phyloP scores from a whole-genome alignment of 768 basidiomycete species.

The Butyriboletus loyo region DNA sequence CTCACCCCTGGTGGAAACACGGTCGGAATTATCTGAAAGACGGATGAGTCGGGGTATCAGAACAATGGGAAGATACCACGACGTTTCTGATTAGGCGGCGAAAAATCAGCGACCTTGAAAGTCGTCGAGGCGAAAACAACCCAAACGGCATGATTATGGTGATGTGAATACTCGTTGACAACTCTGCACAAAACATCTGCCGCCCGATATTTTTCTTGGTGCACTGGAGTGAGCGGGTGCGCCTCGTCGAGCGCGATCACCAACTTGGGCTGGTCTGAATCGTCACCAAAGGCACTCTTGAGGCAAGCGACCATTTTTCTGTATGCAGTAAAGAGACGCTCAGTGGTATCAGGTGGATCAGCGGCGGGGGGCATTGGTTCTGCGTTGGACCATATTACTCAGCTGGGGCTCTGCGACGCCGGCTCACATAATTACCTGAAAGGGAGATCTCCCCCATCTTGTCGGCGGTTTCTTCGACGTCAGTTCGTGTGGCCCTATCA shows the following conservation, averaged over 20 bases:
- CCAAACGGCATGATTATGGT: constrained; percentile 7
- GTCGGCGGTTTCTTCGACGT: background rate
- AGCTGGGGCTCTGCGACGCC: background rate
- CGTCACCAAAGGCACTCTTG: background rate
- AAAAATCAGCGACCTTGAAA: constrained; percentile 7
- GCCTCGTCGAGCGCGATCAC: constrained; percentile 18
- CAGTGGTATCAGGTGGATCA: background rate
- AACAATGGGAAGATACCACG: background rate
- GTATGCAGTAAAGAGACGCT: background rate
- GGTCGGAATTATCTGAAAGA: constrained; percentile 8
- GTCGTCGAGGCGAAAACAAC: constrained; percentile 16
- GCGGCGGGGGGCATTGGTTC: background rate
- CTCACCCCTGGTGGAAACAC: background rate
- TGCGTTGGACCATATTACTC: background rate
- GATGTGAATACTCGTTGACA: constrained; percentile 6
- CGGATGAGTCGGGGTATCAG: background rate
- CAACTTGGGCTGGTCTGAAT: background rate
- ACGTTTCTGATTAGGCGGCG: constrained; percentile 2
- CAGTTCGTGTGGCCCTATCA: no score
- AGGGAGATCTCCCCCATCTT: background rate
- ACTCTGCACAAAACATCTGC: constrained; percentile 7
- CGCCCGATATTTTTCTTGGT: background rate
- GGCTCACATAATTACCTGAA: background rate
- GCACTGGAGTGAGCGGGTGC: background rate
- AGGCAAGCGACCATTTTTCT: background rate